phyloP scores from a whole-genome alignment of 768 basidiomycete genomes.

The Trametes cubensis region DNA sequence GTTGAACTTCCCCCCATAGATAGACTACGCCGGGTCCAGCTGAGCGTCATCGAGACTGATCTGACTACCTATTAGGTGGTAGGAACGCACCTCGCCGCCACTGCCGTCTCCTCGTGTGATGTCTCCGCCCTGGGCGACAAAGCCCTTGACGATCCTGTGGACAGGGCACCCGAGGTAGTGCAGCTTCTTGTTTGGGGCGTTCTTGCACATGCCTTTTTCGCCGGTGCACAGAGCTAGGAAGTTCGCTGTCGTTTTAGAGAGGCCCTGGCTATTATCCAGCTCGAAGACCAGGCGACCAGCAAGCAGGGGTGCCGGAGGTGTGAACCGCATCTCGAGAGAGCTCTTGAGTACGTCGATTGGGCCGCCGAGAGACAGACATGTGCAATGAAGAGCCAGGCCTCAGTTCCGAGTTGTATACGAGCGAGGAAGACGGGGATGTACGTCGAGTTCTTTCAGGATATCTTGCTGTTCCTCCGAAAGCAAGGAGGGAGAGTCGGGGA shows the following conservation, averaged over 20 bases:
- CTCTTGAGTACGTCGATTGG: slow-evolving; percentile 23
- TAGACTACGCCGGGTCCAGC: slow-evolving; percentile 37
- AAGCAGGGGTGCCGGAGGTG: slow-evolving; percentile 41
- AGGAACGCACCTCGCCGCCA: slow-evolving; percentile 51
- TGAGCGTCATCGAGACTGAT: background rate
- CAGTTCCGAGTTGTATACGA: background rate
- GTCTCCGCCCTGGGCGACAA: slow-evolving; percentile 58
- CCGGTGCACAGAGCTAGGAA: slow-evolving; percentile 52
- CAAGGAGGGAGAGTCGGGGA: slow-evolving; percentile 42
- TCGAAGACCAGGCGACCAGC: slow-evolving; percentile 47
- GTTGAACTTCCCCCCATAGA: slow-evolving; percentile 52
- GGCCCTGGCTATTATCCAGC: slow-evolving; percentile 40
- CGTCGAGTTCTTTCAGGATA: slow-evolving; percentile 42
- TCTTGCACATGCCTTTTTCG: slow-evolving; percentile 49
- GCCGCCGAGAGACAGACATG: background rate
- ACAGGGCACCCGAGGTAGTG: slow-evolving; percentile 48
- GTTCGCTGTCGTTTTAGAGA: slow-evolving; percentile 51
- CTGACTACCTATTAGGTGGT: background rate
- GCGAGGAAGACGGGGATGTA: slow-evolving; percentile 23
- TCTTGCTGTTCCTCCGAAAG: slow-evolving; percentile 48
- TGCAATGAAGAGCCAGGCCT: background rate
- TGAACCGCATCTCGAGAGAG: slow-evolving; percentile 38
- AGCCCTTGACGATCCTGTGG: slow-evolving; percentile 50
- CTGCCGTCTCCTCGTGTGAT: slow-evolving; percentile 54
- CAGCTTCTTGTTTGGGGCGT: slow-evolving; percentile 47